Evolutionary conservation across 2,329 filamentous ascomycete genomes (phyloP), one percentile per base, ranked within the genome.

Genomic region (Stagonosporopsis cucurbitacearum): DNA sequence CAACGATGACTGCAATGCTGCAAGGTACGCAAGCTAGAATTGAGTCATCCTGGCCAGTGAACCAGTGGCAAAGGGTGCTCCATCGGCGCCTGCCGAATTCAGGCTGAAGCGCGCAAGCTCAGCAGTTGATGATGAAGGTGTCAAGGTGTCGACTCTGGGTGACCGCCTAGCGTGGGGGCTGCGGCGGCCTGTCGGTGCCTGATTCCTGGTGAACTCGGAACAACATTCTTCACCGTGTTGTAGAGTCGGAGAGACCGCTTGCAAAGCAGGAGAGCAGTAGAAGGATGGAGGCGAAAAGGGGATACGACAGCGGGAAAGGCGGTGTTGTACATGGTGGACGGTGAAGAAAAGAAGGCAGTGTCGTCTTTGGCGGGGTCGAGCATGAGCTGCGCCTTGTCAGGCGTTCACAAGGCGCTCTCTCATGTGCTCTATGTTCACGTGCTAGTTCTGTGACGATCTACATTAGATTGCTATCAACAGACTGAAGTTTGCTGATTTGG

Each of bases 91-190:
- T 36, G 25, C 42, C 42, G 45, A 33, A 33, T n/a, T 23, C 47
- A 56, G 47, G 47, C 48, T 50, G 42, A 43, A 56, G 22, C 37
- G 43, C 20, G 36, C 42, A 15, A 39, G 20, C 9, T 28, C 41
- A 37, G 8, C 23, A 52, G 23, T 44, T 51, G 53, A 56, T 15
- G 35, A 47, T 44, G 47, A 56, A 51, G 53, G 53, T 48, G 53
- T 47, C 47, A 19, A 37, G 6, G 30, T 15, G 30, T 32, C 30
- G 30, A 32, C 30, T 32, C 35, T 28, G 32, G 32, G 39, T 44
- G 36, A 48, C 53, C 37, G 53, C 37, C 43, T 51, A 47, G 53
- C 43, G 53, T 51, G 53, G 53, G 50, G 53, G 35, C 42, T 37
- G 53, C 48, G 53, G 53, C 42, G 53, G 35, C 42, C 28, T 35